A percentile compares a stretch with the other conserved stretches of the same genome.
phyloP scores from a whole-genome alignment of 768 basidiomycete genomes.

The Calocybe cyanea region DNA sequence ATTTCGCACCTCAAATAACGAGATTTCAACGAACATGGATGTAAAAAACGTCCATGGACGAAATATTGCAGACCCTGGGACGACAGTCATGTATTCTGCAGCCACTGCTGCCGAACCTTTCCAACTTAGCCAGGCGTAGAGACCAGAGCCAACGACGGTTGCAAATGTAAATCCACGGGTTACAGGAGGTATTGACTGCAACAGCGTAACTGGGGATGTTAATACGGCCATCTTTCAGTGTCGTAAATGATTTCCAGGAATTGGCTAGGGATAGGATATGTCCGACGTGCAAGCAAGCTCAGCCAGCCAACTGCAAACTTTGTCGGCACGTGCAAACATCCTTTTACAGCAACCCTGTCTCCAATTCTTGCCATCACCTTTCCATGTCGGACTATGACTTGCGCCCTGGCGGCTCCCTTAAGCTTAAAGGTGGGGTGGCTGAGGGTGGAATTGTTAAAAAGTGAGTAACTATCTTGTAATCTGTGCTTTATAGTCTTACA shows the following conservation, averaged over 20 bases:
- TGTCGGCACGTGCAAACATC: slow-evolving; percentile 20
- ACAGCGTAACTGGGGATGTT: slow-evolving; percentile 63
- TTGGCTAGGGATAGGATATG: slow-evolving; percentile 11
- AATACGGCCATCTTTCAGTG: slow-evolving; percentile 62
- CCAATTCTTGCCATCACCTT: slow-evolving; percentile 7
- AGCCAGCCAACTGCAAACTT: no score
- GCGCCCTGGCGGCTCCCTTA: slow-evolving; percentile 84
- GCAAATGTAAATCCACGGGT: slow-evolving; percentile 69
- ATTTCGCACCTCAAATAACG: slow-evolving; percentile 69
- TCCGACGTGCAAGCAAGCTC: background rate
- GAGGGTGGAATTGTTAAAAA: slow-evolving; percentile 84
- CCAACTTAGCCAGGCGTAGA: slow-evolving; percentile 68
- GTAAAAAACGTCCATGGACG: slow-evolving; percentile 95
- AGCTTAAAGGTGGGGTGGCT: slow-evolving; percentile 77
- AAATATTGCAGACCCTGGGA: slow-evolving; percentile 78
- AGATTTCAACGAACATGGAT: slow-evolving; percentile 82
- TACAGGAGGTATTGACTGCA: slow-evolving; percentile 73
- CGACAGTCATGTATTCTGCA: slow-evolving; percentile 69
- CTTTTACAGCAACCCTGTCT: slow-evolving; percentile 10
- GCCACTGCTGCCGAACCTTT: slow-evolving; percentile 32
- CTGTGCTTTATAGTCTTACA: slow-evolving; percentile 8
- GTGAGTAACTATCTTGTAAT: slow-evolving; percentile 37
- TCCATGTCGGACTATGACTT: slow-evolving; percentile 82
- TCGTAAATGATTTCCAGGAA: slow-evolving; percentile 10
- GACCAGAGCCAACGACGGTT: slow-evolving; percentile 52